These are phyloP conservation scores for Copromyces sp. DNA, from an alignment of 495 filamentous ascomycete species.

Conservation along the genomic window DNA sequence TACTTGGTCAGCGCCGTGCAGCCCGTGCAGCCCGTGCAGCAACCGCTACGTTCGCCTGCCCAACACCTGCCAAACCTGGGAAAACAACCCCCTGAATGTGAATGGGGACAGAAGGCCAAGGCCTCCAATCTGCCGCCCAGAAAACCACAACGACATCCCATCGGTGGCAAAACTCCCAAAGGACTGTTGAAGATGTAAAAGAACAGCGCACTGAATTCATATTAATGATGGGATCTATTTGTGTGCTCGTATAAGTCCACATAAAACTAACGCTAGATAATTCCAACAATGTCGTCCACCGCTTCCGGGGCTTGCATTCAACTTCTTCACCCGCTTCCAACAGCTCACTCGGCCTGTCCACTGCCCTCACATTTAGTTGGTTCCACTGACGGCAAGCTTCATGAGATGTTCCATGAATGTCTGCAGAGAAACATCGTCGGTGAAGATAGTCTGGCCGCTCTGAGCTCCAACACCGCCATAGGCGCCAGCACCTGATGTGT, in stretches of 20 bases:
- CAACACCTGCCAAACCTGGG: background rate
- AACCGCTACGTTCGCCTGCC: background rate
- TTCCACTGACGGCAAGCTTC: slow-evolving; percentile 64
- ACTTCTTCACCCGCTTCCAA: background rate
- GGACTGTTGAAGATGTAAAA: background rate
- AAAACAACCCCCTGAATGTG: background rate
- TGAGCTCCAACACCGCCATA: slow-evolving; percentile 80
- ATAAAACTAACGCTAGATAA: slow-evolving; percentile 20
- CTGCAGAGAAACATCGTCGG: slow-evolving; percentile 95
- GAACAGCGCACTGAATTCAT: background rate
- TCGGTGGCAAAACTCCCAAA: background rate
- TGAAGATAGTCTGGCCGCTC: slow-evolving; percentile 97
- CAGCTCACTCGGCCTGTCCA: background rate
- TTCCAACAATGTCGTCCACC: slow-evolving; percentile 6
- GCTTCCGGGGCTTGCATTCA: background rate
- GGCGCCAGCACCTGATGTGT: slow-evolving; percentile 66
- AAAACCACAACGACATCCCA: background rate
- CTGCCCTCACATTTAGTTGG: slow-evolving; percentile 31
- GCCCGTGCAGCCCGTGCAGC: background rate
- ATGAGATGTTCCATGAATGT: slow-evolving; percentile 99
- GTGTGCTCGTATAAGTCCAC: slow-evolving; percentile 6
- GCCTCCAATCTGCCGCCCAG: background rate
- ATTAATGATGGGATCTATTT: slow-evolving; percentile 3
- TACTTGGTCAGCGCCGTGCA: background rate
- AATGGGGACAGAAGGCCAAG: background rate